phyloP scores from a whole-genome alignment of 768 basidiomycete genomes.

The Suillus fuscotomentosus region DNA sequence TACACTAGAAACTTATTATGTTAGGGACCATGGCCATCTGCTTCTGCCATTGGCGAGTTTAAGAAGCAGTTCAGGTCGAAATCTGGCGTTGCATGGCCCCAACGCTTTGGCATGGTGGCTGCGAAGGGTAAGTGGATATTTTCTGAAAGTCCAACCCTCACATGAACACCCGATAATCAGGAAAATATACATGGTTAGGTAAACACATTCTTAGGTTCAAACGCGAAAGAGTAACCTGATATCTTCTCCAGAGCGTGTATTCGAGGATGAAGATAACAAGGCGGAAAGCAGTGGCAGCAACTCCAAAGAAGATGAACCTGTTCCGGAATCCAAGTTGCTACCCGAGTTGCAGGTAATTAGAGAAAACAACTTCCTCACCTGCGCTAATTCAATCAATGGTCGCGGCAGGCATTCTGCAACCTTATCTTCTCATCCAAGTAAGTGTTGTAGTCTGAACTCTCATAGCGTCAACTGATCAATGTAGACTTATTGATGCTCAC shows the following conservation, averaged over 20 bases:
- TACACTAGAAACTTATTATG: not conserved
- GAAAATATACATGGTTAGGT: slow-evolving; percentile 65
- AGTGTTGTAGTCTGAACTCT: slow-evolving; percentile 7
- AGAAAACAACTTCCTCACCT: not conserved
- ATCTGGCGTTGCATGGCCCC: slow-evolving; percentile 48
- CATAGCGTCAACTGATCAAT: slow-evolving; percentile 2
- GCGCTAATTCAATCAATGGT: not conserved
- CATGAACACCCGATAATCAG: slow-evolving; percentile 26
- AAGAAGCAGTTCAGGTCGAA: slow-evolving; percentile 62
- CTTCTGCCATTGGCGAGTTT: slow-evolving; percentile 47
- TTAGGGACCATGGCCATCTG: slow-evolving; percentile 47
- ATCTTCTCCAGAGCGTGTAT: slow-evolving; percentile 43
- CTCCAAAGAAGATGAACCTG: slow-evolving; percentile 30
- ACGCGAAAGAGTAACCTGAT: not conserved
- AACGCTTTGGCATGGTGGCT: slow-evolving; percentile 48
- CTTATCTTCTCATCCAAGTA: slow-evolving; percentile 54
- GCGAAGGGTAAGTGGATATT: slow-evolving; percentile 40
- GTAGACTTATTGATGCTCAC: slow-evolving; percentile 50
- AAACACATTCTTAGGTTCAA: slow-evolving; percentile 7
- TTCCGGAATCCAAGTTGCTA: slow-evolving; percentile 46
- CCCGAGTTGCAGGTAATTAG: slow-evolving; percentile 42
- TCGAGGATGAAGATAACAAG: slow-evolving; percentile 46
- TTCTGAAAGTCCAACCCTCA: not conserved
- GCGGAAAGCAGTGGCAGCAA: slow-evolving; percentile 23
- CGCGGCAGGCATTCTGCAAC: slow-evolving; percentile 40